A percentile compares a stretch with the other conserved stretches of the same genome.
Evolutionary conservation across 257 asterid genomes (phyloP).

Genomic region (Coffea eugenioides): DNA sequence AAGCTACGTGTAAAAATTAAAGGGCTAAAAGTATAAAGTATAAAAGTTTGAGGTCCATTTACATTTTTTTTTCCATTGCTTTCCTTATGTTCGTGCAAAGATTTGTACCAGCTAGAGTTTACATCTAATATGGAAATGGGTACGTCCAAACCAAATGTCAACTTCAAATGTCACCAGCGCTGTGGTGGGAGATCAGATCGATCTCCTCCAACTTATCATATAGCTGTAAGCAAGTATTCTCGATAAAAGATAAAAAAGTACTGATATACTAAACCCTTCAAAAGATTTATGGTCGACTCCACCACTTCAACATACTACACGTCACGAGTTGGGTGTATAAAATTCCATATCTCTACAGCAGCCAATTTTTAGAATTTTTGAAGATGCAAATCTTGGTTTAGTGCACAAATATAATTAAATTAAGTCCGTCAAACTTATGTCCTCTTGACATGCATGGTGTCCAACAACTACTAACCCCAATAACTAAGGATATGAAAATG

Average conservation of each 20-base stretch:
- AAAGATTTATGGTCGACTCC: background rate
- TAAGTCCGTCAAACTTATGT: slow-evolving; percentile 6
- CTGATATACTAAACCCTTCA: background rate
- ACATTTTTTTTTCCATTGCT: no score
- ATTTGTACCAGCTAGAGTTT: background rate
- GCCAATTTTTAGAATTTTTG: background rate
- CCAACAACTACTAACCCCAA: slow-evolving; percentile 4
- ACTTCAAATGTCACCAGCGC: background rate
- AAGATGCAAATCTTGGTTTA: background rate
- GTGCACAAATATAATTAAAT: slow-evolving; percentile 7
- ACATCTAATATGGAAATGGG: background rate
- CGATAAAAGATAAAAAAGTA: background rate
- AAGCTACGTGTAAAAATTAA: no score
- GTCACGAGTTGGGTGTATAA: background rate
- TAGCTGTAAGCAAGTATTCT: slow-evolving; percentile 11
- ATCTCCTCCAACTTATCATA: background rate
- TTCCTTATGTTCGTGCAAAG: background rate
- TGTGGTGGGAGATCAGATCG: background rate
- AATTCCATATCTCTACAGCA: background rate
- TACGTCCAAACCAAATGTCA: slow-evolving; percentile 1
- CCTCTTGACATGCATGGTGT: slow-evolving; percentile 2
- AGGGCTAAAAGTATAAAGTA: no score
- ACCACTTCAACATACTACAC: background rate
- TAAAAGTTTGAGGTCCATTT: no score
- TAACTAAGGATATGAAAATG: background rate